Base-by-base conservation (phyloP, 371 early-diverging fungal species). In the Circinella minor region DNA sequence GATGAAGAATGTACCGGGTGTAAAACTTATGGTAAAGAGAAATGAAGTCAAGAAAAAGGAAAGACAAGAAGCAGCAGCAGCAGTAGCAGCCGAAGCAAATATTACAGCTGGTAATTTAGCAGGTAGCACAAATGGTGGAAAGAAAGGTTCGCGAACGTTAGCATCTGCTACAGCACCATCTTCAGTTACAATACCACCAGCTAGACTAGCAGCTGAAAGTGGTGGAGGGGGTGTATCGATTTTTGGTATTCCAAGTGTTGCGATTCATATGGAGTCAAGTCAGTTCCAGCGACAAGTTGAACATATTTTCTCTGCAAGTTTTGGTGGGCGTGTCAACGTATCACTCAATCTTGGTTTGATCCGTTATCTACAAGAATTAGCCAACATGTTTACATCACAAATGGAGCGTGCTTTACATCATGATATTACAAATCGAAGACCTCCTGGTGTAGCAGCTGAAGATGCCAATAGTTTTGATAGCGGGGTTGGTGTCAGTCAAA, bases 281-380 rank as follows among this genome's bases (percentile, higher is more conserved):
- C 86, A 85, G n/a, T n/a, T 70, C 1, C 62, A 73, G 3, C 70
- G 60, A 0, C 43, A 67, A 0, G 79, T 88, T 20, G 77, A 86
- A 37, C 87, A 88, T 70, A 69, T 72, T 18, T 92, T 93, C 74
- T 62, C 73, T 5, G 81, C 90, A 4, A 78, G 83, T 4, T 94
- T 94, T 74, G 84, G 77, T 5, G 93, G 91, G 4, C 84, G 86
- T 20, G 84, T 94, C 63, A 87, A 92, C 66, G 86, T 94, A 3
- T 93, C 94, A 0, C 78, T 93, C 14, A 94, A 94, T 72, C 78
- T 93, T 65, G 91, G 90, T 3, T 77, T 91, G 36, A 92, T 92
- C 67, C 83, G 83, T 51, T 91, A 91, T 66, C 71, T 94, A 17
- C 89, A 88, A 70, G 92, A 91, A 68, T 69, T 84, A 71, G 71